phyloP scores from a whole-genome alignment of 768 basidiomycete genomes.

The Xerocomellus chrysenteron region DNA sequence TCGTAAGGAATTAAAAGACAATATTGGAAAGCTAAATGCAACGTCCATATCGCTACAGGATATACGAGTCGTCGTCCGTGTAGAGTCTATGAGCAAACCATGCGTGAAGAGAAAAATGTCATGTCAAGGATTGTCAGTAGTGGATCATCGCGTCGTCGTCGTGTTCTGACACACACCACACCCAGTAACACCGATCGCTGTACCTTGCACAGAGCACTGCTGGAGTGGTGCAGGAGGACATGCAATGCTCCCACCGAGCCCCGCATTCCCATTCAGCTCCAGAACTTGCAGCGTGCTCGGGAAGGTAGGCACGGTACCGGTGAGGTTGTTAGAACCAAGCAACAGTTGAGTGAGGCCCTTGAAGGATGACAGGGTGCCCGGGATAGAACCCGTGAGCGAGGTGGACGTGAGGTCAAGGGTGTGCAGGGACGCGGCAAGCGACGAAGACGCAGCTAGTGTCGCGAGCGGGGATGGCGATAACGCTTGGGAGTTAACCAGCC shows the following conservation, averaged over 20 bases:
- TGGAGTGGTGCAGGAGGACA: conserved; percentile 14
- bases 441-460: conserved; percentile 30
- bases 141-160: conserved; percentile 2
- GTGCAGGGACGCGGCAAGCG: conserved; percentile 33
- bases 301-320: conserved; percentile 36
- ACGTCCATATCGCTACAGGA: background rate
- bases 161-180: conserved; percentile 25
- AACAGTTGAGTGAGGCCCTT: conserved; percentile 37
- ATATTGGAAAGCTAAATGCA: background rate
- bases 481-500: conserved; percentile 38
- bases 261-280: conserved; percentile 37
- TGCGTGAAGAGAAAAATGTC: background rate
- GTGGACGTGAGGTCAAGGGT: conserved; percentile 42
- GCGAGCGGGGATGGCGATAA: conserved; percentile 35
- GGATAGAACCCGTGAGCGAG: conserved; percentile 39
- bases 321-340: conserved; percentile 39
- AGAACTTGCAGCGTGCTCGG: conserved; percentile 37
- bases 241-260: conserved; percentile 31
- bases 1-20: background rate
- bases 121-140: conserved; percentile 5
- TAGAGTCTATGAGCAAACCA: conserved; percentile 3
- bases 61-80: conserved; percentile 4
- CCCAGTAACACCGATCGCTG: conserved; percentile 18
- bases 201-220: conserved; percentile 25
- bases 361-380: conserved; percentile 34